Conservation (phyloP, 768 basidiomycete species). For the Heimioporus sp. region DNA sequence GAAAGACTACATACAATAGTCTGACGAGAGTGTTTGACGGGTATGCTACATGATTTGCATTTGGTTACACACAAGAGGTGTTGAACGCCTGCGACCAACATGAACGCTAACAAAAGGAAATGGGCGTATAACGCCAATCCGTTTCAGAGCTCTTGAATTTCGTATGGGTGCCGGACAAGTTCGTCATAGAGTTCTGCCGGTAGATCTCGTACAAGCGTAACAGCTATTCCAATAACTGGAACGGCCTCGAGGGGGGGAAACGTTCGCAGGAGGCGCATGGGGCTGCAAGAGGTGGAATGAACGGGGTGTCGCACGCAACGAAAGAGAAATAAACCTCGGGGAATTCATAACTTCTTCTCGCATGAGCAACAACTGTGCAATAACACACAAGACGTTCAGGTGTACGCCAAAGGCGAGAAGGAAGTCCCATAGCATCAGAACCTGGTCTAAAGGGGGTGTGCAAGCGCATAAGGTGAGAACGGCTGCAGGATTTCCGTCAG, state of each 20-base stretch:
- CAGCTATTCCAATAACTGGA: slow-evolving; percentile 88
- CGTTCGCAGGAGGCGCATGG: slow-evolving; percentile 91
- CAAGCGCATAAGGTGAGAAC: slow-evolving; percentile 94
- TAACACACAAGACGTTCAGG: slow-evolving; percentile 94
- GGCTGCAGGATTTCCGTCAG: slow-evolving; percentile 44
- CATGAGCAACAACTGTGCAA: slow-evolving; percentile 90
- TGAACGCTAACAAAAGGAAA: neutral
- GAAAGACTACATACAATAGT: slow-evolving; percentile 16
- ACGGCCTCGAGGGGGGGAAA: slow-evolving; percentile 90
- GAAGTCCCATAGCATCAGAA: slow-evolving; percentile 96
- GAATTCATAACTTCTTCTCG: slow-evolving; percentile 87
- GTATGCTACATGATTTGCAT: slow-evolving; percentile 26
- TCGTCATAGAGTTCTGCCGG: slow-evolving; percentile 86
- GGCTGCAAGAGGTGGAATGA: slow-evolving; percentile 46
- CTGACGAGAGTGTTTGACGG: neutral
- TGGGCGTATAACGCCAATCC: neutral
- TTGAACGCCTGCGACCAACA: slow-evolving; percentile 14
- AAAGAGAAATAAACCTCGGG: slow-evolving; percentile 58
- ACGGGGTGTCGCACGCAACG: neutral
- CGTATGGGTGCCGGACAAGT: slow-evolving; percentile 85
- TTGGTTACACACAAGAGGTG: slow-evolving; percentile 8
- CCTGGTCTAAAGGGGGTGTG: slow-evolving; percentile 94
- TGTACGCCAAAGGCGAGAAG: slow-evolving; percentile 95
- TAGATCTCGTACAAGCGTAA: slow-evolving; percentile 90
- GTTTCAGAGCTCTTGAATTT: slow-evolving; percentile 33